Conservation (phyloP, 2,329 filamentous ascomycete genomes). For the Diaporthe sp. region DNA sequence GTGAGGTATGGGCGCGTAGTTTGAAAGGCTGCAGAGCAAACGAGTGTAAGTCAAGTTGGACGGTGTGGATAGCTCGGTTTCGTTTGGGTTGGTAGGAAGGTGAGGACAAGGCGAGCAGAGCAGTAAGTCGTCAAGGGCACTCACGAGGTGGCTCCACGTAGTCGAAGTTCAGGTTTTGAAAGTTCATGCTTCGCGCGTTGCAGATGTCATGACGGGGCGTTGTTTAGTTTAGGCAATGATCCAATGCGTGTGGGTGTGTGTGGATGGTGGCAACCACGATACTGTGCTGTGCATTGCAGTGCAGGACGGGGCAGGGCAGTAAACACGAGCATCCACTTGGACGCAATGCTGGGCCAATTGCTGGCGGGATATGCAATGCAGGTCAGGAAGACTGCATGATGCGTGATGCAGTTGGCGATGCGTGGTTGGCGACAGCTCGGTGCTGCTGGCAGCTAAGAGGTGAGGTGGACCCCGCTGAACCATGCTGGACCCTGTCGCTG, state of each 20-base stretch:
- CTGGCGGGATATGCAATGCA: conserved; percentile 33
- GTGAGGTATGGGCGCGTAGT: conserved; percentile 29
- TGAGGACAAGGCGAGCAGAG: not conserved
- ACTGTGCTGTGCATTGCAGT: conserved; percentile 11
- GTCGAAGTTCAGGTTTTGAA: conserved; percentile 42
- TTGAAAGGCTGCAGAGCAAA: conserved; percentile 32
- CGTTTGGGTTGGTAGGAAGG: not conserved
- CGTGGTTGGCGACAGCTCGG: conserved; percentile 39
- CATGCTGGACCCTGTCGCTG: conserved; percentile 21
- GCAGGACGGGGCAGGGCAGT: conserved; percentile 24
- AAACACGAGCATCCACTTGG: conserved; percentile 36
- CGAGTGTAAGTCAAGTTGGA: conserved; percentile 37
- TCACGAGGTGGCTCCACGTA: conserved; percentile 45
- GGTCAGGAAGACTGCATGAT: conserved; percentile 35
- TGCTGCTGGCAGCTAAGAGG: conserved; percentile 8
- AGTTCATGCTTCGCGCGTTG: conserved; percentile 44
- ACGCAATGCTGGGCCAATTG: conserved; percentile 36
- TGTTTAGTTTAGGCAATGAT: conserved; percentile 30
- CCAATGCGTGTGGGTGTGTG: conserved; percentile 2
- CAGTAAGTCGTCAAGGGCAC: conserved; percentile 38
- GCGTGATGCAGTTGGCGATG: conserved; percentile 30
- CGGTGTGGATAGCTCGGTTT: not conserved
- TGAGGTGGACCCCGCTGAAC: conserved; percentile 5
- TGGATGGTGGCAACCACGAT: conserved; percentile 7
- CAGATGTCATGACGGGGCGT: conserved; percentile 35